Evolutionary conservation across 257 asterid genomes (phyloP).

Genomic region (Voacanga thouarsii): DNA sequence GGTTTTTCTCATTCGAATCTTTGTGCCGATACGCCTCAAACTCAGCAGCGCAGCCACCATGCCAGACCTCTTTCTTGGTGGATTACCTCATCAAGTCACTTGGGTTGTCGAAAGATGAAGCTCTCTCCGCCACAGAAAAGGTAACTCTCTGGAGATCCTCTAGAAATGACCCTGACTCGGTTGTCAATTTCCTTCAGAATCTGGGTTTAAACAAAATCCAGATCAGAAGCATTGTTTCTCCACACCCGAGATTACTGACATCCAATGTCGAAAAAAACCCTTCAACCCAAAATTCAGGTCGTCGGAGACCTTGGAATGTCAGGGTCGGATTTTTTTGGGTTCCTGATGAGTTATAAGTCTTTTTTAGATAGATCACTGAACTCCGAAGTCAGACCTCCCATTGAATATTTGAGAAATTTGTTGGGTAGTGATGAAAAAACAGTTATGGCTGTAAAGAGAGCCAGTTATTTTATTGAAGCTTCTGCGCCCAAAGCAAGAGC

Average conservation of each 20-base stretch:
- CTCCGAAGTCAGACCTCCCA: background rate
- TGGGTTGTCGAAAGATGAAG: background rate
- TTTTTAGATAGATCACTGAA: background rate
- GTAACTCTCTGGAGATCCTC: background rate
- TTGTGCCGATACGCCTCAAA: too few species aligned
- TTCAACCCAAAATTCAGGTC: background rate
- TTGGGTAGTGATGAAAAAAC: background rate
- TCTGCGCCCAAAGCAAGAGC: background rate
- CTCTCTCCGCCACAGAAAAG: background rate
- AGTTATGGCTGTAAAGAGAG: background rate
- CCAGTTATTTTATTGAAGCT: too few species aligned
- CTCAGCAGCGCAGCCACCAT: background rate
- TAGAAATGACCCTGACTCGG: background rate
- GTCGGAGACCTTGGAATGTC: constrained; percentile 3
- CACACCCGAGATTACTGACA: background rate
- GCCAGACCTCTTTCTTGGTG: background rate
- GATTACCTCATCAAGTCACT: background rate
- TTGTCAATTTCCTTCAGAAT: background rate
- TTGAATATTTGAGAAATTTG: background rate
- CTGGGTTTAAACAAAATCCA: background rate
- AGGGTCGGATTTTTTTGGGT: background rate
- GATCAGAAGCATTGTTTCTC: background rate
- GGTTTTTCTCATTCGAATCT: too few species aligned
- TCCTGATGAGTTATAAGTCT: background rate
- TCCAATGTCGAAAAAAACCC: background rate